Percentiles rank a stretch among this genome's conserved stretches.
Conservation (phyloP, 1,284 basidiomycete genomes). For the Amanita bisporigera region DNA sequence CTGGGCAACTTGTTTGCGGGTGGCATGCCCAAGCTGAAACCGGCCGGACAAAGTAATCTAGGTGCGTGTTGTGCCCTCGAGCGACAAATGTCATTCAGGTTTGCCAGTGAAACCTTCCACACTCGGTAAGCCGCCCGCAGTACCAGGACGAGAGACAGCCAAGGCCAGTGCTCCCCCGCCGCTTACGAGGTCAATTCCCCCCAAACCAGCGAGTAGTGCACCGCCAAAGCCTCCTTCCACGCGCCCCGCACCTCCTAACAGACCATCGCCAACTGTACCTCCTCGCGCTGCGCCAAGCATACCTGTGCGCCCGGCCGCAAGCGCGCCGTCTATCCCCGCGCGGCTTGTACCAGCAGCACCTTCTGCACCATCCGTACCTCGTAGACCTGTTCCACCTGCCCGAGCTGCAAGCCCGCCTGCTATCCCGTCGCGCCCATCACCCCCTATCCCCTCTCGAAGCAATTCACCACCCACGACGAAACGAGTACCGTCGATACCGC, state of each 20-base stretch:
- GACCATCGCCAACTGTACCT: slow-evolving; percentile 31
- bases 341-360: slow-evolving; percentile 36
- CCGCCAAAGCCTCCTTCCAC: slow-evolving; percentile 30
- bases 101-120: slow-evolving; percentile 61
- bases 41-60: slow-evolving; percentile 63
- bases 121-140: slow-evolving; percentile 68
- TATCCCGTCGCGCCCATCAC: slow-evolving; percentile 27
- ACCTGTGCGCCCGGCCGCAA: slow-evolving; percentile 38
- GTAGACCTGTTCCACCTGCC: slow-evolving; percentile 47
- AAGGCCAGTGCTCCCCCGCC: slow-evolving; percentile 26
- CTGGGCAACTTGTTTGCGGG: slow-evolving; percentile 87
- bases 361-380: slow-evolving; percentile 19
- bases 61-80: slow-evolving; percentile 47
- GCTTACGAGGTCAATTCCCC: slow-evolving; percentile 30
- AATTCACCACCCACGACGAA: slow-evolving; percentile 37
- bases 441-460: slow-evolving; percentile 44
- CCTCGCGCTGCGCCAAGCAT: slow-evolving; percentile 40
- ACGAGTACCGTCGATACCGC: slow-evolving; percentile 21
- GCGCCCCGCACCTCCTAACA: slow-evolving; percentile 31
- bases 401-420: slow-evolving; percentile 44
- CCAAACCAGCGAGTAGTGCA: slow-evolving; percentile 33
- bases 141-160: slow-evolving; percentile 60
- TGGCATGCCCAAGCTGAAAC: slow-evolving; percentile 89
- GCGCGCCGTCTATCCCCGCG: slow-evolving; percentile 30
- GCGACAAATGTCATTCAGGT: not conserved